phyloP scores from a whole-genome alignment of 805 yeast genomes.

The Starmerella etchellsii region DNA sequence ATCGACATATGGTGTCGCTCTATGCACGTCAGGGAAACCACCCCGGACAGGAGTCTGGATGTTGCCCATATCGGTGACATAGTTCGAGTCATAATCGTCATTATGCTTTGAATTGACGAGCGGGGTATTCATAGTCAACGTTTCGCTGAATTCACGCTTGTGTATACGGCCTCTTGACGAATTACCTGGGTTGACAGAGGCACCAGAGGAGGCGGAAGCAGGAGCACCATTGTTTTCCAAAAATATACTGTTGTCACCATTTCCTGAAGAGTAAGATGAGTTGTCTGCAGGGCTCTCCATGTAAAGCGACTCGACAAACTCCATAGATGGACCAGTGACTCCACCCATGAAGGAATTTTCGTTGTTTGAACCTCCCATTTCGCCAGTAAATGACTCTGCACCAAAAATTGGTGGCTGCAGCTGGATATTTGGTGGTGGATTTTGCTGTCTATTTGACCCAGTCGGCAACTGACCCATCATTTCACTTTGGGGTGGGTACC shows the following conservation, averaged over 20 bases:
- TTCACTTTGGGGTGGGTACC: too few relatives aligned
- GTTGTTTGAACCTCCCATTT: too few relatives aligned
- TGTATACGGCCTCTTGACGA: constrained; percentile 2
- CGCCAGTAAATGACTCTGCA: too few relatives aligned
- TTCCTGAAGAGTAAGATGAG: background rate
- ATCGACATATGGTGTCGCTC: background rate
- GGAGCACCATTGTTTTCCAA: too few relatives aligned
- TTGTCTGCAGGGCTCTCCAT: background rate
- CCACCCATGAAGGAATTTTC: too few relatives aligned
- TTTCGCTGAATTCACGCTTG: constrained; percentile 15
- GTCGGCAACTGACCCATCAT: too few relatives aligned
- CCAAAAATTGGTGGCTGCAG: too few relatives aligned
- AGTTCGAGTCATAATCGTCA: constrained; percentile 1
- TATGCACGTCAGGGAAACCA: background rate
- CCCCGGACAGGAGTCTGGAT: constrained; percentile 16
- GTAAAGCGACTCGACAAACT: background rate
- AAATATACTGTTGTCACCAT: too few relatives aligned
- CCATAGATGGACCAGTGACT: background rate
- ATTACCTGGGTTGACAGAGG: background rate
- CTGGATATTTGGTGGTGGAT: too few relatives aligned
- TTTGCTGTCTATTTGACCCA: too few relatives aligned
- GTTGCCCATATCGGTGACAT: background rate
- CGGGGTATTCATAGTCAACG: constrained; percentile 17
- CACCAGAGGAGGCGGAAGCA: too few relatives aligned
- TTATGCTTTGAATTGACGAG: constrained; percentile 11